Base-by-base conservation (phyloP, 2,329 filamentous ascomycete genomes). In the Sodiomyces alkalinus region DNA sequence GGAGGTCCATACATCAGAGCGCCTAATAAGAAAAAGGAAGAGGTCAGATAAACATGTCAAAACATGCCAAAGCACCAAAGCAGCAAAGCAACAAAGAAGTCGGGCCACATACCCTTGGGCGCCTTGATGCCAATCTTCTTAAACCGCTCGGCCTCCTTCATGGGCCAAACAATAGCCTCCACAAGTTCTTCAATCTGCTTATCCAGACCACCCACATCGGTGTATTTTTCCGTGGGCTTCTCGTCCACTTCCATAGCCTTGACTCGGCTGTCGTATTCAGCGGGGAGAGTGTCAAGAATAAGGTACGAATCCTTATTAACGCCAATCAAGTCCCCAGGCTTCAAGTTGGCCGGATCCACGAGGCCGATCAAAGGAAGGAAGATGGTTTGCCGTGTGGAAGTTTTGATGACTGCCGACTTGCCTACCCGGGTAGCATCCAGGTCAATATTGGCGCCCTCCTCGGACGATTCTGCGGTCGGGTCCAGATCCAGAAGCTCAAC, bases 161-260 rank as follows among this genome's bases (percentile, higher is more conserved):
- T 98, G 2, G 90, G 90, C 87, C 87, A 96, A 17, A 98, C 90
- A 27, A 98, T 90, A 31, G 90, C 90, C 61, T 98, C 90, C 7
- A 98, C 86, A 30, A 98, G 69, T 60, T 98, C 92, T 54, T 94
- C 87, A 48, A 98, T 98, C 64, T 98, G 90, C 62, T 98, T 98
- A 58, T 94, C 86, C 45, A 98, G 57, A 28, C 90, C 90, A 58
- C 90, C 90, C 10, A 98, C 92, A 60, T 98, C 90, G 30, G 78
- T 90, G 61, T 98, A 98, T 60, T 96, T 93, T 58, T 98, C 90
- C 21, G 86, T 96, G 7, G 90, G 92, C 67, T 98, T 98, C 68
- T 98, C 92, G 47, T 98, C 90, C 6, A 98, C 90, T 62, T 98
- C 92, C 90, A 98, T 98, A 19, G 92, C 92, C 64, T 98, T 98